Percentiles rank a stretch among this genome's conserved stretches.
Evolutionary conservation across 371 early-diverging fungal genomes (phyloP).

Genomic region (Syncephalastrum racemosum): DNA sequence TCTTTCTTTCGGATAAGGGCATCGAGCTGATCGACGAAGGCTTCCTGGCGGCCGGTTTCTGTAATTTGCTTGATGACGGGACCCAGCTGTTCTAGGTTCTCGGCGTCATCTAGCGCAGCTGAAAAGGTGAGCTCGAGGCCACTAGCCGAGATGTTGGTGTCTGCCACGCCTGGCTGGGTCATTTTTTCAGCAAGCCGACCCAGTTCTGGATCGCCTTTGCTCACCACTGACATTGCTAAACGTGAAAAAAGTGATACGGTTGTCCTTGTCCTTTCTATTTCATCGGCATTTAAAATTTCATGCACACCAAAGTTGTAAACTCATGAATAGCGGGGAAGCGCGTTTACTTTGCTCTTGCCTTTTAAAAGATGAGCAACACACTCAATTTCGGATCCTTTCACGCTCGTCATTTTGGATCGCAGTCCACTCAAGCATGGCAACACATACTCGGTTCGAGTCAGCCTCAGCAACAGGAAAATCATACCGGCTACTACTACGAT

Average conservation of each 20-base stretch:
- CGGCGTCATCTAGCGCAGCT: slow-evolving; percentile 56
- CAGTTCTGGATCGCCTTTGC: slow-evolving; percentile 16
- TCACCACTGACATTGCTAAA: slow-evolving; percentile 11
- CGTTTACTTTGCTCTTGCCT: too few relatives aligned
- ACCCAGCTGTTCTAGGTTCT: slow-evolving; percentile 81
- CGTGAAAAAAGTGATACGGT: too few relatives aligned
- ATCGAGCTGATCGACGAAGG: slow-evolving; percentile 85
- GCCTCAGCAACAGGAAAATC: neutral
- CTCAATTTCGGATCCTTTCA: slow-evolving; percentile 11
- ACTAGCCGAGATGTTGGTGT: slow-evolving; percentile 24
- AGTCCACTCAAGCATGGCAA: slow-evolving; percentile 8
- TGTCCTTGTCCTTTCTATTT: neutral
- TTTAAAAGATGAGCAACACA: neutral
- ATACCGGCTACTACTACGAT: neutral
- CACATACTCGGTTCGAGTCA: neutral
- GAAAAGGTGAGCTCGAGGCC: slow-evolving; percentile 43
- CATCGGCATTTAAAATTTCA: neutral
- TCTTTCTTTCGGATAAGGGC: slow-evolving; percentile 85
- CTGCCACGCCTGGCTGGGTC: slow-evolving; percentile 7
- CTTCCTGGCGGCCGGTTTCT: slow-evolving; percentile 80
- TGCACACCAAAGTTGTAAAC: too few relatives aligned
- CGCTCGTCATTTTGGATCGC: slow-evolving; percentile 5
- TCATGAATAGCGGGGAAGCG: too few relatives aligned
- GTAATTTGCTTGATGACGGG: slow-evolving; percentile 91
- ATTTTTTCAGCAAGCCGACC: slow-evolving; percentile 15